phyloP scores from a whole-genome alignment of 1,139 yeast genomes.

The Eremothecium gossypii region DNA sequence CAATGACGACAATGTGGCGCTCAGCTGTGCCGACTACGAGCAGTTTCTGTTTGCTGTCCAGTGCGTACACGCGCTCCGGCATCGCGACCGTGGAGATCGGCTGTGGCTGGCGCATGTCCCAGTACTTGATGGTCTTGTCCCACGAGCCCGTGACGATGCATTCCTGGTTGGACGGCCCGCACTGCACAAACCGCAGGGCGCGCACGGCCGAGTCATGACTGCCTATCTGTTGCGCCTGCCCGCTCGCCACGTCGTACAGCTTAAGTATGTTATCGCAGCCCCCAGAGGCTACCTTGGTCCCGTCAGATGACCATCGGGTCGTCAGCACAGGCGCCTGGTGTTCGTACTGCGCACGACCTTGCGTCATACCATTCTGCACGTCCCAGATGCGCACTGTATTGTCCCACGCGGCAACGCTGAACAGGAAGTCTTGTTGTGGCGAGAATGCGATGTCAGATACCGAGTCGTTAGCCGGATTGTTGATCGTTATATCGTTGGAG shows the following conservation, averaged over 20 bases:
- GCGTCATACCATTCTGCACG: slow-evolving; percentile 54
- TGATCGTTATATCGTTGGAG: slow-evolving; percentile 64
- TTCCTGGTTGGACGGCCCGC: slow-evolving; percentile 74
- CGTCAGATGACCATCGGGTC: slow-evolving; percentile 78
- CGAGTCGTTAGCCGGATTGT: slow-evolving; percentile 87
- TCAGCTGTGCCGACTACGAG: slow-evolving; percentile 92
- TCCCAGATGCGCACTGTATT: slow-evolving; percentile 90
- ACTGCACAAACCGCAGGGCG: slow-evolving; percentile 65
- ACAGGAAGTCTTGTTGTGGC: slow-evolving; percentile 74
- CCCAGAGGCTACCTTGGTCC: slow-evolving; percentile 80
- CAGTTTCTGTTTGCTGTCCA: slow-evolving; percentile 76
- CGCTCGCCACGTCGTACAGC: slow-evolving; percentile 71
- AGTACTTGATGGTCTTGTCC: slow-evolving; percentile 90
- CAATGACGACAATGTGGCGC: slow-evolving; percentile 67
- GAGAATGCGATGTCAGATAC: slow-evolving; percentile 82
- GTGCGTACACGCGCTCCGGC: slow-evolving; percentile 86
- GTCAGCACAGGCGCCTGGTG: slow-evolving; percentile 84
- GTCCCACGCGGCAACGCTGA: slow-evolving; percentile 90
- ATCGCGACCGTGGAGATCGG: slow-evolving; percentile 74
- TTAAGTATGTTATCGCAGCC: slow-evolving; percentile 90
- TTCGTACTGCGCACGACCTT: slow-evolving; percentile 83
- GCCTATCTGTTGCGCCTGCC: slow-evolving; percentile 79
- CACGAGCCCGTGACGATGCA: slow-evolving; percentile 90
- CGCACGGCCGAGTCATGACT: slow-evolving; percentile 77
- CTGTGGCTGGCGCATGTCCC: slow-evolving; percentile 65